phyloP scores from a whole-genome alignment of 768 basidiomycete species.

The Auriculariales sp. region DNA sequence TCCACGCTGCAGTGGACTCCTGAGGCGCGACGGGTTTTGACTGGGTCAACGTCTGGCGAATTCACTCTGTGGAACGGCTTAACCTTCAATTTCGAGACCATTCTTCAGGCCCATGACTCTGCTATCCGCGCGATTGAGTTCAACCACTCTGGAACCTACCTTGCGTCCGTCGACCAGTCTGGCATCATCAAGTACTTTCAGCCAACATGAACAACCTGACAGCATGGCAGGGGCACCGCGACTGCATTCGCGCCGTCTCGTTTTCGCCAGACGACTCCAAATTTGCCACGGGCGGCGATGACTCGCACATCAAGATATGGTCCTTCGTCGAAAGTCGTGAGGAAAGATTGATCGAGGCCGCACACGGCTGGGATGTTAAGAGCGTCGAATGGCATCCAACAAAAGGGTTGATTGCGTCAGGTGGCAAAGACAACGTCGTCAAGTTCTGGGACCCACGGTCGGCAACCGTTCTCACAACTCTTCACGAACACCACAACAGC shows the following conservation, averaged over 20 bases:
- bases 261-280: conserved; percentile 86
- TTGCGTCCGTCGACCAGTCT: conserved; percentile 83
- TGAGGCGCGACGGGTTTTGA: conserved; percentile 82
- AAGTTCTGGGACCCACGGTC: conserved; percentile 99
- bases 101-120: conserved; percentile 95
- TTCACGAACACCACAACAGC: conserved; percentile 95
- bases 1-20: conserved; percentile 75
- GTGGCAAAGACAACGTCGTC: conserved; percentile 94
- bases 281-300: conserved; percentile 93
- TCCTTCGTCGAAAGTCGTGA: conserved; percentile 82
- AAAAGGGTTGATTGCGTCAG: conserved; percentile 87
- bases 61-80: conserved; percentile 98
- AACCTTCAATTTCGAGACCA: conserved; percentile 99
- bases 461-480: conserved; percentile 75
- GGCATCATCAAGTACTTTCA: conserved; percentile 99
- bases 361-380: conserved; percentile 97
- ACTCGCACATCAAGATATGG: conserved; percentile 91
- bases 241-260: conserved; percentile 80
- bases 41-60: conserved; percentile 92
- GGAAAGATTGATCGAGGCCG: conserved; percentile 33
- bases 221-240: conserved; percentile 86
- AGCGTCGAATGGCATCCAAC: conserved; percentile 98
- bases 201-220: conserved; percentile 97
- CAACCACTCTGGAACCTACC: conserved; percentile 85
- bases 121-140: conserved; percentile 83